Conservation (phyloP, 2,329 filamentous ascomycete genomes). For the Epichloe scottii region DNA sequence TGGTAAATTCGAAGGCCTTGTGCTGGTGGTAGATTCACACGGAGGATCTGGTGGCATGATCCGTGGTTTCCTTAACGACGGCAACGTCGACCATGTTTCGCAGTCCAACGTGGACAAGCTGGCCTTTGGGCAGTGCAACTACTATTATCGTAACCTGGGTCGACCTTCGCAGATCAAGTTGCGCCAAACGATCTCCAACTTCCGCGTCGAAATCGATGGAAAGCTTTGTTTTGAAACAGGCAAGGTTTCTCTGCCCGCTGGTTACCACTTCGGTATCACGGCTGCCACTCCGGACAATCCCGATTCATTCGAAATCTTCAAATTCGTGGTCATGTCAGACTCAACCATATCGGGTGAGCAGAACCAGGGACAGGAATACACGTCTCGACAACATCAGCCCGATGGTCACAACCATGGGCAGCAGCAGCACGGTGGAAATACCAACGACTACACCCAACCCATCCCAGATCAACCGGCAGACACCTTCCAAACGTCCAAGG, state of each 20-base stretch:
- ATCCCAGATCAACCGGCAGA: slow-evolving; percentile 37
- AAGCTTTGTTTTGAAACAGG: slow-evolving; percentile 70
- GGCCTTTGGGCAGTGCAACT: slow-evolving; percentile 87
- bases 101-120: slow-evolving; percentile 70
- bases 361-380: slow-evolving; percentile 5
- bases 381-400: slow-evolving; percentile 13
- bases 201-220: slow-evolving; percentile 73
- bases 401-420: slow-evolving; percentile 20
- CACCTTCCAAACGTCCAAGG: slow-evolving; percentile 33
- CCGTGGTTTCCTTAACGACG: slow-evolving; percentile 89
- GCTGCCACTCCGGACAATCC: slow-evolving; percentile 83
- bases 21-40: slow-evolving; percentile 73
- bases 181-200: slow-evolving; percentile 46
- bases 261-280: slow-evolving; percentile 77
- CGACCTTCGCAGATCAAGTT: slow-evolving; percentile 70
- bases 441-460: slow-evolving; percentile 15
- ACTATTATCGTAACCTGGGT: slow-evolving; percentile 83
- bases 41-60: slow-evolving; percentile 68
- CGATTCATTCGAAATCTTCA: slow-evolving; percentile 90
- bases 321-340: slow-evolving; percentile 61
- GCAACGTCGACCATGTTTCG: slow-evolving; percentile 62
- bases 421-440: slow-evolving; percentile 15
- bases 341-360: slow-evolving; percentile 14
- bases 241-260: slow-evolving; percentile 64
- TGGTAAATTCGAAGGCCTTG: slow-evolving; percentile 79